Base-by-base conservation (phyloP, 176 grass and related monocot species). In the Aegilops longissima region DNA sequence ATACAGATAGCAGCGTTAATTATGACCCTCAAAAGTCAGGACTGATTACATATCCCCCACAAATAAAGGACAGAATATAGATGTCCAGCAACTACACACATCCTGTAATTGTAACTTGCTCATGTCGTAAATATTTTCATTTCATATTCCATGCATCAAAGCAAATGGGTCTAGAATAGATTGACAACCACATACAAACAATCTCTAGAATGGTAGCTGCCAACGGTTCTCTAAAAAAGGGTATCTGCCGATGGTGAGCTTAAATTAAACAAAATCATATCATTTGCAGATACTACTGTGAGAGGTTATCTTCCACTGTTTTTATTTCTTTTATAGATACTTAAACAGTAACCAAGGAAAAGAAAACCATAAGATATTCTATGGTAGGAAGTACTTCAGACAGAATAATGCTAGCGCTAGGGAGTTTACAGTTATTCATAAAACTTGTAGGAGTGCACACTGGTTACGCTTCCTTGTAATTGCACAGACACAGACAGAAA, bases 1-100 rank as follows among this genome's bases (percentile, higher is more conserved):
- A 78, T 42, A 35, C 82, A 21, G 29, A 83, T 65, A 89, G 58
- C 40, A 90, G 52, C 65, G 74, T 88, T 73, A 82, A 71, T 31
- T 61, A 38, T 71, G 77, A 33, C 27, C 29, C 11, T 54, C 24
- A 82, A 20, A 88, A 81, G 45, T 72, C 9, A 70, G 56, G 80
- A 56, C 6, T 78, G 42, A 78, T 44, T 45, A 7, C 13, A 74
- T 40, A 45, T 8, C n/a, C 5, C 23, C 34, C 21, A 12, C 71
- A 77, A 76, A 49, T 75, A 51, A 76, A 52, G 73, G 2, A 52
- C 25, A 30, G 16, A 76, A 30, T 76, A 52, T 17, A 52, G 12
- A 61, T 82, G 33, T 56, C 30, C 63, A 64, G 75, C 33, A 38
- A 86, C 54, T 52, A 64, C 64, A 82, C 20, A 81, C 23, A 91